phyloP scores from a whole-genome alignment of 2,329 filamentous ascomycete genomes.

The Orbilia brochopaga region DNA sequence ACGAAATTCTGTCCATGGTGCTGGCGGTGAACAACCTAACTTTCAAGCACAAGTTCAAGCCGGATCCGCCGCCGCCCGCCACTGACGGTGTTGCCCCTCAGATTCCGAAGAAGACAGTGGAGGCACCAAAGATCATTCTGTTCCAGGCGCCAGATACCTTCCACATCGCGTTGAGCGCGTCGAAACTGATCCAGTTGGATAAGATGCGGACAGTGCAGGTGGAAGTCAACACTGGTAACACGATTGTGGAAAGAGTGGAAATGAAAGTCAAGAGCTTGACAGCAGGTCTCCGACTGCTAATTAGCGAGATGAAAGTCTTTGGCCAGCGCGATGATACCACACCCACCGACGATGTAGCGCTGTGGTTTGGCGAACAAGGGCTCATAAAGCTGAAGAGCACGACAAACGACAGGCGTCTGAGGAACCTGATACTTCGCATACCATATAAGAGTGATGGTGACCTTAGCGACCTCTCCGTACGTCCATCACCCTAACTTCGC shows the following conservation, averaged over 20 bases:
- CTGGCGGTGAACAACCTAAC: conserved; percentile 36
- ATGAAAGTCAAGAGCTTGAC: conserved; percentile 70
- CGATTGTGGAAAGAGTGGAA: conserved; percentile 68
- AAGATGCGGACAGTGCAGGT: conserved; percentile 79
- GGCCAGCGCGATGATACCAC: conserved; percentile 59
- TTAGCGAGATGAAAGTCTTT: conserved; percentile 65
- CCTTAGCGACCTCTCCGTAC: conserved; percentile 76
- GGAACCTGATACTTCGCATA: conserved; percentile 54
- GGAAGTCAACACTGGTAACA: conserved; percentile 74
- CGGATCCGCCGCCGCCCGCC: conserved; percentile 24
- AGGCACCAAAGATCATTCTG: conserved; percentile 69
- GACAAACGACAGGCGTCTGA: conserved; percentile 52
- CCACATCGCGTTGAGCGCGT: conserved; percentile 69
- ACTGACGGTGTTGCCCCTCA: conserved; percentile 38
- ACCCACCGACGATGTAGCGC: conserved; percentile 51
- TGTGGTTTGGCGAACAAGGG: conserved; percentile 46
- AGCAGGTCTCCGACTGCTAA: conserved; percentile 69
- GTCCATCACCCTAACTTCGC: conserved; percentile 78
- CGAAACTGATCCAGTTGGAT: conserved; percentile 77
- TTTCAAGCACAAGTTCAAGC: conserved; percentile 48
- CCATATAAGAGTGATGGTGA: conserved; percentile 47
- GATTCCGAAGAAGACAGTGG: conserved; percentile 59
- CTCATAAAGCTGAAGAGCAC: conserved; percentile 48
- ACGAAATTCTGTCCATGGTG: conserved; percentile 35
- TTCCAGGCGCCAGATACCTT: conserved; percentile 75